Evolutionary conservation across 192 early-diverging fungal species (phyloP).

Genomic region (Thamnidium elegans): DNA sequence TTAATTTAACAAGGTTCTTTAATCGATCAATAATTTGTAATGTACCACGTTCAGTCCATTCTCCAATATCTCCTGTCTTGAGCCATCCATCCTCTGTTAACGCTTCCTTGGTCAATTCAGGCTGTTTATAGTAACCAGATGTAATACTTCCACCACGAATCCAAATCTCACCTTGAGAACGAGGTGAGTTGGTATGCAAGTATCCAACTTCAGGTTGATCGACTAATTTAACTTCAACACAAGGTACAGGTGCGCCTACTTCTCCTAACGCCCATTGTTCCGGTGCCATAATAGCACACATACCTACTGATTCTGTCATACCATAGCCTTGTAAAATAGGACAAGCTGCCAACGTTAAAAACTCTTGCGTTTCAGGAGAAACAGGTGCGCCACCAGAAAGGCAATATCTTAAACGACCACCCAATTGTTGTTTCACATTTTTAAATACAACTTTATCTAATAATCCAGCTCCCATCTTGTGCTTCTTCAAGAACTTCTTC

Average conservation of each 20-base stretch:
- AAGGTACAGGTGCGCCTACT: constrained; percentile 70
- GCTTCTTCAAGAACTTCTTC: constrained; percentile 47
- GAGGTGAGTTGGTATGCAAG: constrained; percentile 42
- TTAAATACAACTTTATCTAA: constrained; percentile 61
- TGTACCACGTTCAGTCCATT: constrained; percentile 66
- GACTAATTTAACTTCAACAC: constrained; percentile 61
- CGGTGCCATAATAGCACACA: constrained; percentile 64
- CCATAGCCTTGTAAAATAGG: constrained; percentile 69
- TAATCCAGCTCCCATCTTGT: constrained; percentile 48
- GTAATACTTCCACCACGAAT: constrained; percentile 60
- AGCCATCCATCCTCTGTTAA: constrained; percentile 69
- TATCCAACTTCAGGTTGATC: constrained; percentile 55
- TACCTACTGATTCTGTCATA: constrained; percentile 59
- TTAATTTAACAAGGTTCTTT: constrained; percentile 78
- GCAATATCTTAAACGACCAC: constrained; percentile 62
- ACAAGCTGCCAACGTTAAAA: constrained; percentile 61
- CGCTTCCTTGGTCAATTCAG: constrained; percentile 55
- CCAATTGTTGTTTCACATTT: constrained; percentile 60
- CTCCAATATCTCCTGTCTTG: constrained; percentile 74
- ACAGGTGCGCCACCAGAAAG: constrained; percentile 73
- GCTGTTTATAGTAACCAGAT: constrained; percentile 64
- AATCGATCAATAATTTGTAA: constrained; percentile 75
- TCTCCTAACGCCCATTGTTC: constrained; percentile 57
- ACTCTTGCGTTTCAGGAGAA: constrained; percentile 66
- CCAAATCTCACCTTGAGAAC: constrained; percentile 69